Evolutionary conservation across 164 flowering plant genomes (phyloP), one percentile per base, ranked within the genome.

Genomic region (Vitis amurensis): DNA sequence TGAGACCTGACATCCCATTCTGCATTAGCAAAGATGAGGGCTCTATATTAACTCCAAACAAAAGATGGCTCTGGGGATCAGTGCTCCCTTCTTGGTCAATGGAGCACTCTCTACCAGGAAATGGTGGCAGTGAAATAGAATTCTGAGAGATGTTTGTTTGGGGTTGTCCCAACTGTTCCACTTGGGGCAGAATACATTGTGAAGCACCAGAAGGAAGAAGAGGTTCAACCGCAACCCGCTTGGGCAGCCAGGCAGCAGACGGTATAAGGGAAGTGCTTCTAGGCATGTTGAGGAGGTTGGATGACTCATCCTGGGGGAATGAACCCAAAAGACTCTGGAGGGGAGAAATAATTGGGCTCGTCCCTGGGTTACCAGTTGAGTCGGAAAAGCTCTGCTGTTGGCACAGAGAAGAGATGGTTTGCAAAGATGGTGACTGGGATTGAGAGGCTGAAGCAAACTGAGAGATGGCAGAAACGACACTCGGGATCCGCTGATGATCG

Each of bases 31-130:
- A 87, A 17, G 96, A 81, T 12, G 94, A 79, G 31, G 88, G 85
- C 59, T 90, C 93, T 66, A 88, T 87, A 60, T 87, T 88, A 50
- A 88, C 91, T 31, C 98, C 97, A 77, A 94, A 94, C n/a, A 94
- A 78, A 66, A 86, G 84, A 84, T 87, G 84, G 76, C 80, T 91
- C 55, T 86, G 91, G 1, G 88, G 87, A 81, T 89, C 94, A 47
- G 76, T 70, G 69, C 78, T 70, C 23, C 85, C 89, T 59, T 85
- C 91, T 64, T 85, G 91, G 65, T 87, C 94, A 7, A 83, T 72
- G 1, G 90, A 69, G 75, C 86, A 89, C 64, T 91, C 97, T 71
- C 89, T 85, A 13, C 96, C 95, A 68, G 97, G 97, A 82, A 94
- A 89, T 4, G 97, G 92, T 3, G 95, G 97, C 82, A 92, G 79